Conservation (phyloP, 2,329 filamentous ascomycete species). For the Berkeleyomyces basicola region DNA sequence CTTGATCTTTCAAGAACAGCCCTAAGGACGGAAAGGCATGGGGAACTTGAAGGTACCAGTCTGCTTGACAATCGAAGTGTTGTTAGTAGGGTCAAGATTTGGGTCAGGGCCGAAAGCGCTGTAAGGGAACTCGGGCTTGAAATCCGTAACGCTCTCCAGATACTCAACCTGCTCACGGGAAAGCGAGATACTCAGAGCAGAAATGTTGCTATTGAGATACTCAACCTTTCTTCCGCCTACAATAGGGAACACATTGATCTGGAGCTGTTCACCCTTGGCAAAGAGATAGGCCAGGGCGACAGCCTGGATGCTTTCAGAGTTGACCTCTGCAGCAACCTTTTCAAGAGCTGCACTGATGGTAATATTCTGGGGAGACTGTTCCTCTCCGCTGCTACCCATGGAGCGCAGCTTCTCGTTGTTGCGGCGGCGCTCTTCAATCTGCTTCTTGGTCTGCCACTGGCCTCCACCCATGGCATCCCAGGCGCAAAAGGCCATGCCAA, state of each 20-base stretch:
- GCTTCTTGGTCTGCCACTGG: slow-evolving; percentile 28
- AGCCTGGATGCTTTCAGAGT: slow-evolving; percentile 38
- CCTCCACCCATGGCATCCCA: slow-evolving; percentile 44
- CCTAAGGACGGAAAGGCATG: slow-evolving; percentile 2
- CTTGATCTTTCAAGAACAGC: background rate
- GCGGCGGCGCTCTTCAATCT: slow-evolving; percentile 19
- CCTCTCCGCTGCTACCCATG: slow-evolving; percentile 15
- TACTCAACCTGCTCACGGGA: slow-evolving; percentile 34
- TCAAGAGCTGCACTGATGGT: slow-evolving; percentile 41
- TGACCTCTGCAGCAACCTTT: slow-evolving; percentile 39
- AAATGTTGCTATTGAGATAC: slow-evolving; percentile 37
- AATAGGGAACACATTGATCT: slow-evolving; percentile 33
- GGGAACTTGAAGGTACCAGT: background rate
- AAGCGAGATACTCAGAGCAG: slow-evolving; percentile 33
- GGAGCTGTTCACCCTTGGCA: slow-evolving; percentile 26
- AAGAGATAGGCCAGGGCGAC: slow-evolving; percentile 38
- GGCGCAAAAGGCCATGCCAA: slow-evolving; percentile 36
- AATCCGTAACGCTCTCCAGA: slow-evolving; percentile 35
- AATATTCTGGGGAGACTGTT: slow-evolving; percentile 30
- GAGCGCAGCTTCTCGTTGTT: slow-evolving; percentile 25
- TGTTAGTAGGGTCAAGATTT: background rate
- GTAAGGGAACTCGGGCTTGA: slow-evolving; percentile 23
- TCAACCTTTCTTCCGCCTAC: slow-evolving; percentile 35
- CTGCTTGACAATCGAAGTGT: background rate
- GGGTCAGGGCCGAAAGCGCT: background rate